Evolutionary conservation across 2,329 filamentous ascomycete species (phyloP).

Genomic region (Canariomyces notabilis): DNA sequence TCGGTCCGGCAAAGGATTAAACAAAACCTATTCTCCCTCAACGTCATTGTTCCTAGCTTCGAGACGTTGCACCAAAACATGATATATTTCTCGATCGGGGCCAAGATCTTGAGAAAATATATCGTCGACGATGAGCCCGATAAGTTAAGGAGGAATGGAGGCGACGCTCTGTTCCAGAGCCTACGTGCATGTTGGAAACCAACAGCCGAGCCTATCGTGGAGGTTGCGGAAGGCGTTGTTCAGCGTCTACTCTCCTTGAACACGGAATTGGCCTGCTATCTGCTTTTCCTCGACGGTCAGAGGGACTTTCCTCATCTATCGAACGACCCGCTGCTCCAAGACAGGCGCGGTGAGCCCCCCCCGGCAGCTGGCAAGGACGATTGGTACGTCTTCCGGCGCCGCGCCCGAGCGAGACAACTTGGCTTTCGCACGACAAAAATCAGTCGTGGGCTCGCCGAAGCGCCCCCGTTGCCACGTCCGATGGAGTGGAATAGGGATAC

Average conservation of each 20-base stretch:
- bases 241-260: slow-evolving; percentile 1
- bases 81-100: no score
- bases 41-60: no score
- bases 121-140: not conserved
- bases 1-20: no score
- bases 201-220: not conserved
- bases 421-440: slow-evolving; percentile 4
- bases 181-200: not conserved
- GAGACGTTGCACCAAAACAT: no score
- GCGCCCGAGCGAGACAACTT: slow-evolving; percentile 1
- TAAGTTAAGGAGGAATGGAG: not conserved
- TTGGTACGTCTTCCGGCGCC: slow-evolving; percentile 1
- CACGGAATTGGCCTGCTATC: not conserved
- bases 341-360: slow-evolving; percentile 2
- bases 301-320: slow-evolving; percentile 6
- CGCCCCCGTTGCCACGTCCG: not conserved
- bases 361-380: not conserved
- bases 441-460: not conserved
- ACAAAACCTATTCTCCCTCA: no score
- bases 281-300: slow-evolving; percentile 2
- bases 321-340: slow-evolving; percentile 1
- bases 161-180: slow-evolving; percentile 1
- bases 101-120: not conserved
- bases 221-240: slow-evolving; percentile 3
- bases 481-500: slow-evolving; percentile 1